Percentiles rank a stretch among this genome's conserved stretches.
These are phyloP conservation scores for Athelia sp. DNA, from an alignment of 1,284 basidiomycete species.

Conservation along the genomic window DNA sequence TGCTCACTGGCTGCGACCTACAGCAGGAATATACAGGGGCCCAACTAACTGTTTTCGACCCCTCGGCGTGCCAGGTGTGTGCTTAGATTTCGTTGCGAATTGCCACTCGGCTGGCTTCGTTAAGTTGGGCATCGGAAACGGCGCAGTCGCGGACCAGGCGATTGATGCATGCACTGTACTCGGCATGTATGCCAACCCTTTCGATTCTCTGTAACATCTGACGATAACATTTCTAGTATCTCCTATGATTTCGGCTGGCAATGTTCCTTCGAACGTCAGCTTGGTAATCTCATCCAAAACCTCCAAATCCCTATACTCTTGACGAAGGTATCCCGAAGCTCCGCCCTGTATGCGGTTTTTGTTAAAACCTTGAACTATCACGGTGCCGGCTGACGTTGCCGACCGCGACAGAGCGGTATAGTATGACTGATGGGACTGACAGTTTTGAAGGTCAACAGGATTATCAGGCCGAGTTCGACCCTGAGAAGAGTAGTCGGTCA, in stretches of 20 bases:
- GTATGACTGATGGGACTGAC: background rate
- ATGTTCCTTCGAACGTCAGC: slow-evolving; percentile 6
- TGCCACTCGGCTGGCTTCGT: no score
- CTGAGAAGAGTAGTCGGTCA: background rate
- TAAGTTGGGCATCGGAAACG: no score
- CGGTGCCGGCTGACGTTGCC: background rate
- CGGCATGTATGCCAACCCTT: background rate
- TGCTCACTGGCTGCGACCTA: no score
- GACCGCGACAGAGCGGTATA: background rate
- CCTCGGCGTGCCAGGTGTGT: no score
- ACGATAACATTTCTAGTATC: background rate
- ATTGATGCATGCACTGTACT: background rate
- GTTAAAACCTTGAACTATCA: slow-evolving; percentile 14
- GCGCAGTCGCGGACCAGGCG: no score
- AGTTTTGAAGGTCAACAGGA: background rate
- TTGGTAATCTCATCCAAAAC: slow-evolving; percentile 21
- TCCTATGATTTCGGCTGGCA: background rate
- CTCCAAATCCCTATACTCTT: slow-evolving; percentile 20
- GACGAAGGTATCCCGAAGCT: slow-evolving; percentile 10
- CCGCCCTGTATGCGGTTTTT: slow-evolving; percentile 11
- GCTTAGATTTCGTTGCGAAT: no score
- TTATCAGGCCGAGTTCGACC: background rate
- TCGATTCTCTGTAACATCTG: background rate
- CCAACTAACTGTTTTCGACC: no score
- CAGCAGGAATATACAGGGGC: no score